phyloP scores from a whole-genome alignment of 495 filamentous ascomycete genomes.

The Penicillium antarcticum region DNA sequence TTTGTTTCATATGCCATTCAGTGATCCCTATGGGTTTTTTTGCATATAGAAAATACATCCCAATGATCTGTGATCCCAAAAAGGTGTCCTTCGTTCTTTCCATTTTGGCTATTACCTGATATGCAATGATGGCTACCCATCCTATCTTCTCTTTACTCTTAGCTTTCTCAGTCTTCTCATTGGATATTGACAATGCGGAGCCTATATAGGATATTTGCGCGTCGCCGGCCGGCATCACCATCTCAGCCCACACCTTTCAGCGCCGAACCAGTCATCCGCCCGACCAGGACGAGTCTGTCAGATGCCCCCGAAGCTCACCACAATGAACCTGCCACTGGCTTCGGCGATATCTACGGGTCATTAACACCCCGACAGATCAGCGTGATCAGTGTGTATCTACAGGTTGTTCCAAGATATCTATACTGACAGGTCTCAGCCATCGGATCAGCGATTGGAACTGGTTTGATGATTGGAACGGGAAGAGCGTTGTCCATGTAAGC shows the following conservation, averaged over 20 bases:
- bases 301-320: not conserved
- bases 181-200: not conserved
- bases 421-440: constrained; percentile 52
- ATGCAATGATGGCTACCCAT: not conserved
- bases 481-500: constrained; percentile 58
- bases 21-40: constrained; percentile 17
- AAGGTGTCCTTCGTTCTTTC: constrained; percentile 5
- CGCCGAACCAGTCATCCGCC: not conserved
- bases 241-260: not conserved
- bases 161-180: not conserved
- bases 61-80: constrained; percentile 7
- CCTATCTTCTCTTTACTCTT: not conserved
- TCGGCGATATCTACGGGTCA: constrained; percentile 50
- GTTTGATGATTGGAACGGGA: constrained; percentile 60
- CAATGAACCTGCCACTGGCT: constrained; percentile 8
- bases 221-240: not conserved
- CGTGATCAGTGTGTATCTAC: constrained; percentile 54
- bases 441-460: constrained; percentile 79
- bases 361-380: constrained; percentile 66
- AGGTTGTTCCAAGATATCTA: not conserved
- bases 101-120: not conserved
- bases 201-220: not conserved
- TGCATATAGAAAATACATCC: constrained; percentile 32
- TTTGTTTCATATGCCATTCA: constrained; percentile 17
- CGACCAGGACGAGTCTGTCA: not conserved